Evolutionary conservation across 2,329 filamentous ascomycete species (phyloP), one percentile per base, ranked within the genome.

Genomic region (Penicillium sp.): DNA sequence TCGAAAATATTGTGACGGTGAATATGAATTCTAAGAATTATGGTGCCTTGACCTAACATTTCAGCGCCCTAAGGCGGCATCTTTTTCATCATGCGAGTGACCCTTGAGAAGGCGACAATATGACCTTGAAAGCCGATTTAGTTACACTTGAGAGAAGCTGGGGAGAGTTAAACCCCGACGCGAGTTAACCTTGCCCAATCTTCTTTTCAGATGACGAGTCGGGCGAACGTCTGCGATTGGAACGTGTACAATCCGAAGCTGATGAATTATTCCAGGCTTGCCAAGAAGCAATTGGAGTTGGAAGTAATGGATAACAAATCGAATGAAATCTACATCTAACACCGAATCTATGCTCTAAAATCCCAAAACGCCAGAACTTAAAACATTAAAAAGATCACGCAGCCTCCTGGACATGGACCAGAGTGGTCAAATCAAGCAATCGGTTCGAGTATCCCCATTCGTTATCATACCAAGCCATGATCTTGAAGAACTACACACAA

Each of bases 391-490:
- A 40, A n/a, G 19, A 53, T 61, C 52, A 60, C 51, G 43, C 53
- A 50, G 53, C 54, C 56, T 68, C 64, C 40, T 59, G 55, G 55
- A 59, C 62, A 51, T 65, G 61, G 10, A 69, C 66, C 50, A 64
- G 55, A 44, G 62, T 66, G 19, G 69, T 65, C 73, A 92, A 87
- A 79, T 92, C 89, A 67, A 91, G 81, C 71, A 91, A 87, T 83
- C 89, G 92, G 82, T 91, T 91, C 78, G 89, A 92, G 87, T 96
- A 96, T 73, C 91, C 92, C 91, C 91, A 96, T 86, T 96, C 92
- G 83, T 96, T 96, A 84, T 94, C 91, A 81, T 95, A 94, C 92
- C 92, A 96, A 70, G 87, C 87, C 78, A 96, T 89, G 64, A 96
- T 86, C 87, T 96, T 96, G 84, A 95, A 89, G 78, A 96, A 96